These are phyloP conservation scores for Darksidea phi DNA, from an alignment of 495 filamentous ascomycete species.

Conservation along the genomic window DNA sequence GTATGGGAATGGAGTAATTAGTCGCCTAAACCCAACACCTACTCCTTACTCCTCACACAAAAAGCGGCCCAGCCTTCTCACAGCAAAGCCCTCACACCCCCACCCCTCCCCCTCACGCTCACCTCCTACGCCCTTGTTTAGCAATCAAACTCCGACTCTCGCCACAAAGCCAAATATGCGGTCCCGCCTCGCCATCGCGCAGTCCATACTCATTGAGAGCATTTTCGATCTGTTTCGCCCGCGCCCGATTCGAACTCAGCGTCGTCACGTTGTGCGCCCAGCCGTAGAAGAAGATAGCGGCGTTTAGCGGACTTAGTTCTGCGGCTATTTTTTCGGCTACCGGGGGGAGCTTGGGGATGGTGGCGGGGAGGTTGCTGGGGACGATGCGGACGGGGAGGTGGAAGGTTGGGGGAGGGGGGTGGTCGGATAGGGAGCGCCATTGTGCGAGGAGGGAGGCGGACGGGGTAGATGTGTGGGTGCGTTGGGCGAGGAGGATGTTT, in stretches of 20 bases:
- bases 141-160: constrained; percentile 65
- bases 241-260: constrained; percentile 64
- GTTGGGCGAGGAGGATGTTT: constrained; percentile 52
- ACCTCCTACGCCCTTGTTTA: constrained; percentile 53
- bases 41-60: too few relatives aligned
- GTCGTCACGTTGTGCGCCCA: constrained; percentile 62
- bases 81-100: too few relatives aligned
- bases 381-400: constrained; percentile 55
- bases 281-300: constrained; percentile 66
- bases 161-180: constrained; percentile 60
- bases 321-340: constrained; percentile 28
- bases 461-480: constrained; percentile 18
- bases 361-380: constrained; percentile 33
- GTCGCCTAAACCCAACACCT: too few relatives aligned
- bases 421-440: constrained; percentile 53
- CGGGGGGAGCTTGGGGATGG: constrained; percentile 21
- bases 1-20: too few relatives aligned
- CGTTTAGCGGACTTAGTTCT: constrained; percentile 61
- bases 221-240: constrained; percentile 62
- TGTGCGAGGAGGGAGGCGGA: constrained; percentile 41
- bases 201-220: constrained; percentile 21
- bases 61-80: too few relatives aligned
- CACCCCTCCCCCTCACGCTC: too few relatives aligned
- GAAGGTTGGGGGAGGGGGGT: constrained; percentile 51
- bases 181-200: constrained; percentile 51